Conservation (phyloP, 768 basidiomycete genomes). For the Kwoniella dejecticola region DNA sequence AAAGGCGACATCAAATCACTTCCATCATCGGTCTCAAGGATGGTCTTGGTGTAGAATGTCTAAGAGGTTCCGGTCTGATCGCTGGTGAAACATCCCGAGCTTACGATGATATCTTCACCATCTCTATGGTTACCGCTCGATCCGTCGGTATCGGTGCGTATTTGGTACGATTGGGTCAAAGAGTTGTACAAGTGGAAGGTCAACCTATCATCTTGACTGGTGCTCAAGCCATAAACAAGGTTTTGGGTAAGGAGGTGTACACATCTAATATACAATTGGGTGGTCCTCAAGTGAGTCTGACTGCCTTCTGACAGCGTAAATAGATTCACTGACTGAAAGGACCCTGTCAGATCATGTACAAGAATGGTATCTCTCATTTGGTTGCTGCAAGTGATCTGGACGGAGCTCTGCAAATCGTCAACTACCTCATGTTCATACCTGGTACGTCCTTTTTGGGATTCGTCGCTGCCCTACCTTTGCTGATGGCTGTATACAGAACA, state of each 20-base stretch:
- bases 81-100: constrained; percentile 98
- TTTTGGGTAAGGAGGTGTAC: constrained; percentile 97
- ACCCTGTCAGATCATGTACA: constrained; percentile 79
- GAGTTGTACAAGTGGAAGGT: constrained; percentile 97
- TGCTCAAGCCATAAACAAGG: constrained; percentile 95
- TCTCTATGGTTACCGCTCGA: constrained; percentile 96
- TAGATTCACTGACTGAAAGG: background rate
- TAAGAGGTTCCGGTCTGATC: constrained; percentile 95
- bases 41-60: constrained; percentile 92
- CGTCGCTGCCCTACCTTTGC: constrained; percentile 3
- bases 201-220: constrained; percentile 99
- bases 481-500: constrained; percentile 41
- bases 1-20: constrained; percentile 88
- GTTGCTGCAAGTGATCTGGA: constrained; percentile 93
- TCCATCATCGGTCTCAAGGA: constrained; percentile 97
- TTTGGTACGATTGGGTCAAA: constrained; percentile 94
- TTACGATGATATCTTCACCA: constrained; percentile 99
- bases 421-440: constrained; percentile 94
- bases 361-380: constrained; percentile 97
- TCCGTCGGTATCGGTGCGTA: constrained; percentile 99
- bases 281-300: constrained; percentile 71
- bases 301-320: background rate
- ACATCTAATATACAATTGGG: constrained; percentile 98
- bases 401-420: constrained; percentile 87
- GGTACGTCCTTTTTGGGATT: constrained; percentile 54